phyloP scores from a whole-genome alignment of 257 asterid species.

The Echium plantagineum region DNA sequence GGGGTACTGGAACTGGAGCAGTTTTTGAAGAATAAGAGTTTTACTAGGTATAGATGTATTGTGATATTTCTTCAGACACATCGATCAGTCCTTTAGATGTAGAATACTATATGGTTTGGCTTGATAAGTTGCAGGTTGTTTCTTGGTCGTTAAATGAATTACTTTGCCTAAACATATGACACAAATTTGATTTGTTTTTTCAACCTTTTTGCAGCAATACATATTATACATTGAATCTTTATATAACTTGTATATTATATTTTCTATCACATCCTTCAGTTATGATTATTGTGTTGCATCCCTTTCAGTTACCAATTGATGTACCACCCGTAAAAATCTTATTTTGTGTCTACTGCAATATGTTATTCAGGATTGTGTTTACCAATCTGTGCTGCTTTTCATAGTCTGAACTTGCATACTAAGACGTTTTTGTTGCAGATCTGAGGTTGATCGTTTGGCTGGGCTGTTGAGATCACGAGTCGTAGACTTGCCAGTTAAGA shows the following conservation, averaged over 20 bases:
- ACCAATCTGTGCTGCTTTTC: not conserved
- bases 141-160: not conserved
- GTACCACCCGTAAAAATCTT: not conserved
- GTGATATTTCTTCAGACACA: not conserved
- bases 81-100: not conserved
- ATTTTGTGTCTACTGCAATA: not conserved
- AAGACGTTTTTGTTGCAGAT: constrained; percentile 29
- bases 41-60: constrained; percentile 44
- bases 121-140: too few species aligned
- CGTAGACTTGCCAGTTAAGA: constrained; percentile 24
- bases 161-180: too few species aligned
- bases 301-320: not conserved
- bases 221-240: not conserved
- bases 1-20: constrained; percentile 60
- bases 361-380: not conserved
- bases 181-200: too few species aligned
- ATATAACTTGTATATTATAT: too few species aligned
- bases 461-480: constrained; percentile 63
- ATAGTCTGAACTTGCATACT: not conserved
- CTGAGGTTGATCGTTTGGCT: constrained; percentile 63
- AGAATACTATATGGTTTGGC: not conserved
- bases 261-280: too few species aligned
- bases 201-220: not conserved
- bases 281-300: not conserved
- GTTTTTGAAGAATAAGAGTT: constrained; percentile 55